Evolutionary conservation across 371 early-diverging fungal genomes (phyloP).

Genomic region (Coelomomyces lativittatus): DNA sequence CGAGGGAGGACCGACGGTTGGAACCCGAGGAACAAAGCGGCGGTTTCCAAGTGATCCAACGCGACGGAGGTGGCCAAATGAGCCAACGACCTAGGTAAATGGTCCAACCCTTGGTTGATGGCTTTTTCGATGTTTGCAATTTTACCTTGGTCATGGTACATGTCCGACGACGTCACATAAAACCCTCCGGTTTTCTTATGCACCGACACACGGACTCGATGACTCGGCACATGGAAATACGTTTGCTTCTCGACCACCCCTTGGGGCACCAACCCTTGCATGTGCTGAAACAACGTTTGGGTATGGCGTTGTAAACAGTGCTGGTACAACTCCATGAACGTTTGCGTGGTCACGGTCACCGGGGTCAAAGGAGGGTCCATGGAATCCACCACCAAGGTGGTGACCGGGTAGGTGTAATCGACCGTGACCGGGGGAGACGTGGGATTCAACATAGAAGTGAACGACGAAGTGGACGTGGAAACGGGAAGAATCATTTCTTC

Average conservation of each 20-base stretch:
- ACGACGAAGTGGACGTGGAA: background rate
- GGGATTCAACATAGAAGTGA: too few relatives aligned
- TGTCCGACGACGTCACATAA: background rate
- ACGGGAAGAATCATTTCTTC: background rate
- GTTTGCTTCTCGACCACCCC: background rate
- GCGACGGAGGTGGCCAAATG: background rate
- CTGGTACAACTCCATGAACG: background rate
- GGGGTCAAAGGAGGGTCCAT: background rate
- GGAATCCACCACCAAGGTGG: background rate
- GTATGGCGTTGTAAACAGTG: too few relatives aligned
- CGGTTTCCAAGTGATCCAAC: background rate
- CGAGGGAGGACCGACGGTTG: background rate
- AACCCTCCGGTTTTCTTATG: background rate
- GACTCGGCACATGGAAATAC: background rate
- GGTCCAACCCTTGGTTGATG: background rate
- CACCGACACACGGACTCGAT: background rate
- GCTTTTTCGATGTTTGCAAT: background rate
- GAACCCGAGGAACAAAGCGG: background rate
- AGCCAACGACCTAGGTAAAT: background rate
- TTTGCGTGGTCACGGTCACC: background rate
- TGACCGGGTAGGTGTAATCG: background rate
- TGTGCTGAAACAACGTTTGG: background rate
- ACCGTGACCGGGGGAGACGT: background rate
- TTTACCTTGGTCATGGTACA: background rate
- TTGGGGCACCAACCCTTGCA: background rate